Evolutionary conservation across 352 stramenopile species (phyloP).

Genomic region (Phytophthora syringae): DNA sequence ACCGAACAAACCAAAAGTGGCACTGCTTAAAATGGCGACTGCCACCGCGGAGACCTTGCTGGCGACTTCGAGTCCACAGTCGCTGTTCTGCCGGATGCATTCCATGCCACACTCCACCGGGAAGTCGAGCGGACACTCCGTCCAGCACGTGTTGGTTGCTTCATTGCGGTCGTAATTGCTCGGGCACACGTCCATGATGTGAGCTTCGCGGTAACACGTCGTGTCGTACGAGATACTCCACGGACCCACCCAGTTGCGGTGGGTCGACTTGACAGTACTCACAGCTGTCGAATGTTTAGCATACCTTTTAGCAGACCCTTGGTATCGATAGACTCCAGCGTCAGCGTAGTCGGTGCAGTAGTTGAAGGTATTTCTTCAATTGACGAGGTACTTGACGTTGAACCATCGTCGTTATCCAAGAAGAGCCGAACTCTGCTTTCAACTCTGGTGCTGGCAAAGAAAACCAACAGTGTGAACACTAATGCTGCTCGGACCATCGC

Average conservation of each 20-base stretch:
- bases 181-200: slow-evolving; percentile 12
- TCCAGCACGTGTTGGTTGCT: slow-evolving; percentile 17
- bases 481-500: not conserved
- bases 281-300: slow-evolving; percentile 10
- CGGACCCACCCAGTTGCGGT: slow-evolving; percentile 17
- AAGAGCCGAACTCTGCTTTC: not conserved
- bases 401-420: not conserved
- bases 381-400: slow-evolving; percentile 14
- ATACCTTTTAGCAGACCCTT: slow-evolving; percentile 1
- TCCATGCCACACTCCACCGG: slow-evolving; percentile 35
- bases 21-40: slow-evolving; percentile 30
- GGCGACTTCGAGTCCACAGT: slow-evolving; percentile 25
- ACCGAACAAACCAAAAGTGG: slow-evolving; percentile 40
- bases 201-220: slow-evolving; percentile 7
- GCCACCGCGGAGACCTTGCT: slow-evolving; percentile 40
- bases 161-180: slow-evolving; percentile 14
- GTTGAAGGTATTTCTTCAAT: not conserved
- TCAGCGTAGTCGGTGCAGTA: not conserved
- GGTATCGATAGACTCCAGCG: slow-evolving; percentile 14
- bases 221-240: slow-evolving; percentile 29
- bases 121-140: slow-evolving; percentile 22
- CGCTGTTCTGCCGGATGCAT: slow-evolving; percentile 33
- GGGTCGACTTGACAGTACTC: slow-evolving; percentile 5
- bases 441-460: not conserved
- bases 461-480: not conserved